Base-by-base conservation (phyloP, 345 rosid genomes). In the Excoecaria agallocha region DNA sequence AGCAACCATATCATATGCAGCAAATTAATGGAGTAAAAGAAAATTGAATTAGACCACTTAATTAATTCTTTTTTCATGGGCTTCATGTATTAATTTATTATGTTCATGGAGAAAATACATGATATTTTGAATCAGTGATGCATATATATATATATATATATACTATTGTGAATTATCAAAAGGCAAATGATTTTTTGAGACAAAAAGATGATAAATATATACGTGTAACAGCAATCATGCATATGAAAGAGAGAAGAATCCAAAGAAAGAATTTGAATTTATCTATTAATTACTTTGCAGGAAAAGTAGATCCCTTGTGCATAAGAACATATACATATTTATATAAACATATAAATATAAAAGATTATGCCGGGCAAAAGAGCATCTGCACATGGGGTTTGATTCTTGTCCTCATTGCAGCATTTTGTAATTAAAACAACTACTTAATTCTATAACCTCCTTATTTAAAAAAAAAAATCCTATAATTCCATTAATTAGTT, bases 171-270 rank as follows among this genome's bases (percentile, higher is more conserved):
- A 19, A 64, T 69, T 11, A 66, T 66, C 68, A 46, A 73, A 86
- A 78, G 83, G 75, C 37, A 63, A 65, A 78, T 76, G 55, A 56
- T 76, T 83, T n/a, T 67, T 77, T 77, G 70, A 16, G 77, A 25
- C 46, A 46, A 41, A 80, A 78, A 78, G 80, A 63, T 24, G 46
- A 67, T 72, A 68, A 64, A 75, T 30, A 30, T 30, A 30, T 30
- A 0, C 30, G 2, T 30, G 30, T 30, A 74, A 70, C 55, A 62
- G 72, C 55, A 30, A 24, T 12, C 22, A 11, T 59, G 63, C 25
- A 12, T 1, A 25, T 37, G 41, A 12, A 61, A 64, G 5, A 64
- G 41, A 49, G 71, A 66, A 66, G 87, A 66, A 81, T 81, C 84
- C 84, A 50, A 74, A 50, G 83, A 68, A 72, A 74, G 76, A 62